These are phyloP conservation scores for Sporothrix humicola DNA, from an alignment of 2,329 filamentous ascomycete genomes.

Conservation along the genomic window DNA sequence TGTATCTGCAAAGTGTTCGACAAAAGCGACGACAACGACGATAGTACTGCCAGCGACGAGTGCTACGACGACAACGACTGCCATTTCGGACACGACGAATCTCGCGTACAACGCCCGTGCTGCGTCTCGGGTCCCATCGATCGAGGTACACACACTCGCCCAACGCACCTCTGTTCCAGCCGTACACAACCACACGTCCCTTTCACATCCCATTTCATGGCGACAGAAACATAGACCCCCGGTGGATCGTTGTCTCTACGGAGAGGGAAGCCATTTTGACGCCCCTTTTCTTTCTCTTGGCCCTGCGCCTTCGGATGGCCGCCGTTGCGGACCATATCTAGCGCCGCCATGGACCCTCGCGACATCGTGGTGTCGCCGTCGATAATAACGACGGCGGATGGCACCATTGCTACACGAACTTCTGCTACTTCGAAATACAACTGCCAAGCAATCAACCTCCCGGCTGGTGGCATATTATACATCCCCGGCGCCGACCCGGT, in stretches of 20 bases:
- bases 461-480: constrained; percentile 54
- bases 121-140: background rate
- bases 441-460: constrained; percentile 53
- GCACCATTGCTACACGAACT: constrained; percentile 15
- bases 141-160: background rate
- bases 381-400: constrained; percentile 16
- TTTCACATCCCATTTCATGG: constrained; percentile 21
- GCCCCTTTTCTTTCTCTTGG: background rate
- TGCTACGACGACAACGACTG: background rate
- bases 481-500: constrained; percentile 60
- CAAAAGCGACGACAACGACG: background rate
- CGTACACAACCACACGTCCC: background rate
- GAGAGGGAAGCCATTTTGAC: background rate
- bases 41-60: too few species aligned
- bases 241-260: constrained; percentile 17
- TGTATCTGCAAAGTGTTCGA: background rate
- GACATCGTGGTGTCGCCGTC: constrained; percentile 34
- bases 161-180: background rate
- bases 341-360: constrained; percentile 32
- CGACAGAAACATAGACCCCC: constrained; percentile 13
- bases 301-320: constrained; percentile 35
- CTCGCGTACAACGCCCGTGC: constrained; percentile 7
- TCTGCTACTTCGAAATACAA: constrained; percentile 13
- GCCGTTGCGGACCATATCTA: constrained; percentile 42
- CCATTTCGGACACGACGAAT: background rate